Conservation (phyloP, 2,329 filamentous ascomycete genomes). For the Aureobasidium pullulans region DNA sequence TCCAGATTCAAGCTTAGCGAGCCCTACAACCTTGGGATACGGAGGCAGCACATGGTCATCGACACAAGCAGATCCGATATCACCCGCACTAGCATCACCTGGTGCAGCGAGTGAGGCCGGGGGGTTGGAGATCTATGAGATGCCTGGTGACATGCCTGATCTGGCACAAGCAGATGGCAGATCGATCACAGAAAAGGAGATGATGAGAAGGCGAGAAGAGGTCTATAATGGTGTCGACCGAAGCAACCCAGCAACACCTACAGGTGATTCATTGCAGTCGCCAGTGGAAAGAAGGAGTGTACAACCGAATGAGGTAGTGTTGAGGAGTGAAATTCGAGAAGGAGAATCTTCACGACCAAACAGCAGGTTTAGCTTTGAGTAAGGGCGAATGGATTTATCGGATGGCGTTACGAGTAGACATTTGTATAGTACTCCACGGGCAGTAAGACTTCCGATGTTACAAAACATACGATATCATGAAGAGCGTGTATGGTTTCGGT, state of each 20-base stretch:
- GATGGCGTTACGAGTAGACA: not conserved
- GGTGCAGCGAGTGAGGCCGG: slow-evolving; percentile 25
- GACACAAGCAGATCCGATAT: slow-evolving; percentile 1
- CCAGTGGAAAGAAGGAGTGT: not conserved
- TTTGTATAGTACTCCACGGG: not conserved
- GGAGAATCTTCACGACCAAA: not conserved
- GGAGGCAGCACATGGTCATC: slow-evolving; percentile 15
- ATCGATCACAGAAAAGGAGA: slow-evolving; percentile 42
- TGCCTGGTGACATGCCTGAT: slow-evolving; percentile 49
- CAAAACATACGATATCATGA: no score
- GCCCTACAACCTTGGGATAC: not conserved
- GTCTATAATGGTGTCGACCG: slow-evolving; percentile 39
- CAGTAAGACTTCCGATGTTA: no score
- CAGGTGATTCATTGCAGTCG: not conserved
- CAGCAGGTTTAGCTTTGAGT: slow-evolving; percentile 12
- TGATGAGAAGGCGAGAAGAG: slow-evolving; percentile 37
- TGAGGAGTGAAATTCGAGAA: not conserved
- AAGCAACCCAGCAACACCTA: slow-evolving; percentile 6
- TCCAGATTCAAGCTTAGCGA: slow-evolving; percentile 13
- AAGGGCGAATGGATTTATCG: not conserved
- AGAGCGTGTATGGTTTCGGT: no score
- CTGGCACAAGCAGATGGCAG: slow-evolving; percentile 43
- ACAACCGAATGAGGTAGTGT: slow-evolving; percentile 3
- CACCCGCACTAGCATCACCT: slow-evolving; percentile 5
- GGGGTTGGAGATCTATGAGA: slow-evolving; percentile 39